Percentiles rank a stretch among this genome's conserved stretches.
These are phyloP conservation scores for Solanum tacnaense DNA, from an alignment of 257 asterid genomes.

Conservation along the genomic window DNA sequence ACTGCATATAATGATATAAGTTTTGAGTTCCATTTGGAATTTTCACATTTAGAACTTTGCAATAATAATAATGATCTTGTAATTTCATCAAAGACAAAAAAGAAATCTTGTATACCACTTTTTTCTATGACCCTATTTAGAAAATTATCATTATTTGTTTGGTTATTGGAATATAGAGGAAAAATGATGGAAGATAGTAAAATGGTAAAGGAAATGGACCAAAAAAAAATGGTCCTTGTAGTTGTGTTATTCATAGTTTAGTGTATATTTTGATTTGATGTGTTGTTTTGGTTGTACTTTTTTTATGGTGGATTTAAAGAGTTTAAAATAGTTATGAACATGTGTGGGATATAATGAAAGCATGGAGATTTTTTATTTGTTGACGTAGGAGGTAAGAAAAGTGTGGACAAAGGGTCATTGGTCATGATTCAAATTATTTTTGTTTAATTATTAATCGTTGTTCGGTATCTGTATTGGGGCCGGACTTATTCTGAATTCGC, in stretches of 20 bases:
- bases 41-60: conserved; percentile 17
- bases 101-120: conserved; percentile 19
- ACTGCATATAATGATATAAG: conserved; percentile 33
- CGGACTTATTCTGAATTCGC: not conserved
- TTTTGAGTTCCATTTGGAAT: conserved; percentile 35
- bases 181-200: conserved; percentile 30
- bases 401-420: conserved; percentile 11
- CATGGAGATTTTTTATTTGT: not conserved
- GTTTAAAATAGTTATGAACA: conserved; percentile 1
- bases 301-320: not conserved
- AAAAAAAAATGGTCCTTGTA: conserved; percentile 24
- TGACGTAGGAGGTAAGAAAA: conserved; percentile 59
- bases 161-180: conserved; percentile 8
- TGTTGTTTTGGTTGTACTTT: not conserved
- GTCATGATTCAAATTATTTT: not conserved
- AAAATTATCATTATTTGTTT: conserved; percentile 5
- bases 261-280: not conserved
- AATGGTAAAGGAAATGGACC: conserved; percentile 37
- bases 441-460: not conserved
- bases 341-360: not conserved
- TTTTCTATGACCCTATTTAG: conserved; percentile 7
- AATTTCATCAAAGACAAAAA: conserved; percentile 4
- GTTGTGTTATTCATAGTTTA: conserved; percentile 33
- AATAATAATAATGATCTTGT: not conserved
- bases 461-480: fast-evolving